phyloP scores from a whole-genome alignment of 768 basidiomycete species.

The Coprinopsis cinerea region DNA sequence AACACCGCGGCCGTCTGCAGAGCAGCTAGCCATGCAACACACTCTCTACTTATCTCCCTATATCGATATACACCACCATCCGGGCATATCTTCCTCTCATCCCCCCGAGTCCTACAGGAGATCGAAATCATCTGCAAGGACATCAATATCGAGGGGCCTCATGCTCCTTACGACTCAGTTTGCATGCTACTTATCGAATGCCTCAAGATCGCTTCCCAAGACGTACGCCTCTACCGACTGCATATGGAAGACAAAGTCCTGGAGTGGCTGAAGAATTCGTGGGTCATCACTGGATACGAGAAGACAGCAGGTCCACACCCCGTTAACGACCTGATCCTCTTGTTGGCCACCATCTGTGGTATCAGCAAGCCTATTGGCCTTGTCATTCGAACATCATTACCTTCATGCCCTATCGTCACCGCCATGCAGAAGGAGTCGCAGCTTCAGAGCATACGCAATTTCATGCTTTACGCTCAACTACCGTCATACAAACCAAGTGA shows the following conservation, averaged over 20 bases:
- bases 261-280: constrained; percentile 73
- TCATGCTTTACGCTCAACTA: constrained; percentile 58
- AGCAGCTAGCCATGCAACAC: constrained; percentile 69
- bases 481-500: constrained; percentile 44
- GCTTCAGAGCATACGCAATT: constrained; percentile 61
- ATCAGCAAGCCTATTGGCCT: constrained; percentile 41
- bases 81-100: constrained; percentile 34
- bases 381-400: constrained; percentile 49
- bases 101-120: constrained; percentile 58
- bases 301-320: constrained; percentile 41
- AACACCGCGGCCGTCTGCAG: constrained; percentile 67
- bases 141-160: constrained; percentile 85
- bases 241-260: constrained; percentile 84
- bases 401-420: constrained; percentile 62
- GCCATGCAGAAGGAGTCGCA: constrained; percentile 52
- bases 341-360: constrained; percentile 63
- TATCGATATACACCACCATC: constrained; percentile 20
- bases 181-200: constrained; percentile 74
- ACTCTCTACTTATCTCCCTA: constrained; percentile 42
- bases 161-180: constrained; percentile 83
- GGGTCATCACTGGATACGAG: constrained; percentile 38
- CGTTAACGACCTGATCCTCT: constrained; percentile 52
- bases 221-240: constrained; percentile 78
- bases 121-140: constrained; percentile 78
- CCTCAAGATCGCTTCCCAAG: constrained; percentile 67